Base-by-base conservation (phyloP, 2,329 filamentous ascomycete genomes). In the Neofusicoccum umdonicola region DNA sequence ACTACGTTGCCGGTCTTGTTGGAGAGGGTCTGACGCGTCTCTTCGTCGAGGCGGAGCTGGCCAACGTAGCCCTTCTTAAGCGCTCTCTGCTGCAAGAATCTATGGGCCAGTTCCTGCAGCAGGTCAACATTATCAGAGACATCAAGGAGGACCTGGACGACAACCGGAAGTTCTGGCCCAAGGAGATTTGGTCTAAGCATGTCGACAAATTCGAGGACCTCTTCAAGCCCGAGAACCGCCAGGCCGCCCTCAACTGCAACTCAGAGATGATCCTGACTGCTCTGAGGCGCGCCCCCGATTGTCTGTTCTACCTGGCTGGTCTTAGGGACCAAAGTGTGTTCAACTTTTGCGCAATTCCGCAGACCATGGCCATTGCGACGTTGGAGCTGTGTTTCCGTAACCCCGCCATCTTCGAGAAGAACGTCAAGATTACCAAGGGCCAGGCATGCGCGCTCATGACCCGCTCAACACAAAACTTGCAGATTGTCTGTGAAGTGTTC, bases 111-210 rank as follows among this genome's bases (percentile, higher is more conserved):
- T 97, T 99, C 79, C 82, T 99, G 67, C 95, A 99, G 76, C 97
- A 99, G 83, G 96, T 93, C 69, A 99, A 99, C 83, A 97, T 99
- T 77, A 97, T 98, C 74, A 92, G 95, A 74, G 95, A 99, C 76
- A 86, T 98, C 68, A 88, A 89, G 71, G 95, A 99, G 77, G 95
- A 99, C 74, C 89, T 89, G 71, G 86, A 91, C 66, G 95, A 98
- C 77, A 88, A 90, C 71, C 88, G 95, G 67, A 88, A 91, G 65
- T 99, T 97, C 85, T 99, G 92, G 88, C 95, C 95, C 58, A 91
- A 90, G 78, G 93, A 97, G 80, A 92, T 99, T 74, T 99, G 95
- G 95, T 92, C 90, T 74, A 96, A 97, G 83, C 88, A 99, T 75
- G 93, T 97, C 61, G 87, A 91, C 71, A 87, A 90, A 42, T 98